Percentiles rank a stretch among this genome's conserved stretches.
These are phyloP conservation scores for Liquidambar formosana DNA, from an alignment of 164 flowering plant genomes.

Conservation along the genomic window DNA sequence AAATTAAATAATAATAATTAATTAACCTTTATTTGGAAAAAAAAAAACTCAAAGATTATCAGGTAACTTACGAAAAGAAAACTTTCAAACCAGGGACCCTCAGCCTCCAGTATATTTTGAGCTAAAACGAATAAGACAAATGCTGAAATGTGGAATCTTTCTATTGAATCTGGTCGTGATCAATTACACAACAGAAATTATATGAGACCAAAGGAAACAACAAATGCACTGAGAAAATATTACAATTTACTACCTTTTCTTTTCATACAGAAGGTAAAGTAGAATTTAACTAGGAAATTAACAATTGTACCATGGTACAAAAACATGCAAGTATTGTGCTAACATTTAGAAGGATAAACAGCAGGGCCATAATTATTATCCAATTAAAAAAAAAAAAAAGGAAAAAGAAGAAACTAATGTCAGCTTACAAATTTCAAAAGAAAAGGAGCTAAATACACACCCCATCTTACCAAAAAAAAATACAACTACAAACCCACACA, in stretches of 20 bases:
- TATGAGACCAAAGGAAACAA: neutral
- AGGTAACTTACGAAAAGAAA: slow-evolving; percentile 68
- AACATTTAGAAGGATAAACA: too few relatives aligned
- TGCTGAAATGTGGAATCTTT: slow-evolving; percentile 93
- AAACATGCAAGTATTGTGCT: neutral
- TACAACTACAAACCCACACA: neutral
- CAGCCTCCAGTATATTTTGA: slow-evolving; percentile 95
- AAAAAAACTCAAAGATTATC: neutral
- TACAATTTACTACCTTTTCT: neutral
- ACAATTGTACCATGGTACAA: neutral
- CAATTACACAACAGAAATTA: slow-evolving; percentile 9
- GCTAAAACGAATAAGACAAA: slow-evolving; percentile 86
- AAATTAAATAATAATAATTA: neutral
- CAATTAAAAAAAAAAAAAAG: neutral
- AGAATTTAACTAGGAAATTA: neutral
- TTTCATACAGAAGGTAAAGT: neutral
- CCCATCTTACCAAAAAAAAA: too few relatives aligned
- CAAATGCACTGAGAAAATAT: too few relatives aligned
- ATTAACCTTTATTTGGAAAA: neutral
- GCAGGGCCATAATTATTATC: too few relatives aligned
- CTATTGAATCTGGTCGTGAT: slow-evolving; percentile 73
- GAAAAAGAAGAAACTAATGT: neutral
- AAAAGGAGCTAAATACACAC: neutral
- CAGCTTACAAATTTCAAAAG: neutral
- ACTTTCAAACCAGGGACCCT: slow-evolving; percentile 90